phyloP scores from a whole-genome alignment of 2,329 filamentous ascomycete species.

The Pestalotiopsis sp. region DNA sequence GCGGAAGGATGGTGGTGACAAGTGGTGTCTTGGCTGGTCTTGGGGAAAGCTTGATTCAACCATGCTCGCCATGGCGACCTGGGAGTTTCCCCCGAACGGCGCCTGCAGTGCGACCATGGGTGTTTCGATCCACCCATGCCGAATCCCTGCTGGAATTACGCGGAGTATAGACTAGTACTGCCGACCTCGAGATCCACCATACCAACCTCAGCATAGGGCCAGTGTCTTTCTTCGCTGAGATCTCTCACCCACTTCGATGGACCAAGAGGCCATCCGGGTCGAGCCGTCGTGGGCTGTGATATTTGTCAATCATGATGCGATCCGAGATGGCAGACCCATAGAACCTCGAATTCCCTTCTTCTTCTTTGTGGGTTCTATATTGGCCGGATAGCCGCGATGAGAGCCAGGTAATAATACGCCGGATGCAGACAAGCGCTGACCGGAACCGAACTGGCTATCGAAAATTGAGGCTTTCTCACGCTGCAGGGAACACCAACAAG shows the following conservation, averaged over 20 bases:
- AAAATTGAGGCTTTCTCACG: not conserved
- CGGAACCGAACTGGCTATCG: not conserved
- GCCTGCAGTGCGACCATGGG: not conserved
- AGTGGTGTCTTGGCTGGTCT: constrained; percentile 7
- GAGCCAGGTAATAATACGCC: not conserved
- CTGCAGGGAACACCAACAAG: not conserved
- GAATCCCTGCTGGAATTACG: not conserved
- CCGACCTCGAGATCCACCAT: not conserved
- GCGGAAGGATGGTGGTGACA: not conserved
- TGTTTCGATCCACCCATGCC: not conserved
- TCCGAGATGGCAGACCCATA: not conserved
- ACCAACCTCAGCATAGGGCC: not conserved
- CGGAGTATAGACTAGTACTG: not conserved
- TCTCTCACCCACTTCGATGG: not conserved
- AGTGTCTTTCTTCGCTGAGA: not conserved
- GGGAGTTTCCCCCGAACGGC: not conserved
- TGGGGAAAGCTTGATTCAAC: constrained; percentile 7
- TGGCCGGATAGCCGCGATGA: not conserved
- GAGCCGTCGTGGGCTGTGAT: not conserved
- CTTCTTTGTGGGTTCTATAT: not conserved
- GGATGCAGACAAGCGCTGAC: not conserved
- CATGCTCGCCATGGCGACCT: not conserved
- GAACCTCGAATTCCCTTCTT: not conserved
- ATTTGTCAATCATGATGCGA: not conserved
- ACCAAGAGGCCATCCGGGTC: not conserved